phyloP scores from a whole-genome alignment of 2,329 filamentous ascomycete species.

The Fusarium paranaense region DNA sequence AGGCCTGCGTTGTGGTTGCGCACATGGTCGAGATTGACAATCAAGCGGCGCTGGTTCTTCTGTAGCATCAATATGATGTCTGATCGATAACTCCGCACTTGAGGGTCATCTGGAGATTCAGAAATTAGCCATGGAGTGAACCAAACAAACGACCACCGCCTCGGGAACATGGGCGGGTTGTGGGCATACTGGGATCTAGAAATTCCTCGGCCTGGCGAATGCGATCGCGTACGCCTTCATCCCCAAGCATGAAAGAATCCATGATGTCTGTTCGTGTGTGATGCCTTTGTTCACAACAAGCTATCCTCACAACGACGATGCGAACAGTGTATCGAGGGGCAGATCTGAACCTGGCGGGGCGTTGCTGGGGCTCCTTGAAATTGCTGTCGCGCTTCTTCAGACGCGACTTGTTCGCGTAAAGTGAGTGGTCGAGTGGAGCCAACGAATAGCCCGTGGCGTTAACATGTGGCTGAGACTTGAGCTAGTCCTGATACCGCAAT shows the following conservation, averaged over 20 bases:
- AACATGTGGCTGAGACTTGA: conserved; percentile 19
- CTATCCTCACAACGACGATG: conserved; percentile 13
- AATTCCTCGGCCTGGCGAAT: conserved; percentile 92
- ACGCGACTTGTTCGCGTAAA: conserved; percentile 45
- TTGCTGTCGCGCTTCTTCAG: conserved; percentile 29
- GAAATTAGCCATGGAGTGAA: conserved; percentile 18
- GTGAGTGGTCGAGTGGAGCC: conserved; percentile 37
- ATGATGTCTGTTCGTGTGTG: conserved; percentile 58
- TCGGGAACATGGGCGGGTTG: not conserved
- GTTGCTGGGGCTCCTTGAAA: conserved; percentile 31
- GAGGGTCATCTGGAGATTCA: conserved; percentile 58
- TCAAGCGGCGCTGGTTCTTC: conserved; percentile 72
- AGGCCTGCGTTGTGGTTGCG: conserved; percentile 87
- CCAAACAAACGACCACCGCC: not conserved
- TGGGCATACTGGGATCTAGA: conserved; percentile 83
- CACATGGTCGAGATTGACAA: conserved; percentile 89
- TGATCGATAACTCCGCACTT: conserved; percentile 81
- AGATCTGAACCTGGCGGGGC: conserved; percentile 30
- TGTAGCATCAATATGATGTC: conserved; percentile 86
- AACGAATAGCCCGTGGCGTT: not conserved
- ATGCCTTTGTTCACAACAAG: conserved; percentile 17
- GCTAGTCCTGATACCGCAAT: conserved; percentile 28
- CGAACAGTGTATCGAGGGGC: conserved; percentile 21
- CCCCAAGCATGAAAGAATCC: conserved; percentile 81
- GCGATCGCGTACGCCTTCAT: conserved; percentile 86